Conservation (phyloP, 192 early-diverging fungal genomes). For the Backusella macrospora region DNA sequence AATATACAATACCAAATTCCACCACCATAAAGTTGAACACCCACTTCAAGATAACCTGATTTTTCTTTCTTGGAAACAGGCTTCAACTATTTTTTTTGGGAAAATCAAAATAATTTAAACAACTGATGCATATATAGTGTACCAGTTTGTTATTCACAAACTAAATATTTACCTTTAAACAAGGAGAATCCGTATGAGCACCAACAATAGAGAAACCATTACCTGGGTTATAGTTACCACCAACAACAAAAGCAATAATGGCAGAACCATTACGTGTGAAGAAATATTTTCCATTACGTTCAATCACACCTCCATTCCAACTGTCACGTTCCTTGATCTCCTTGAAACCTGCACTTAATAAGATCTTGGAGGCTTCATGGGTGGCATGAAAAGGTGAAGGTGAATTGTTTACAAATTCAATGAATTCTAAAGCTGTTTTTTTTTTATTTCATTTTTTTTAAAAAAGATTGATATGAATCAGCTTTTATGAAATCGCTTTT, state of each 20-base stretch:
- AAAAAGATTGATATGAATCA: background rate
- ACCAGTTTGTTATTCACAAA: background rate
- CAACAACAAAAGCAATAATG: constrained; percentile 92
- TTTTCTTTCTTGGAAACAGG: constrained; percentile 92
- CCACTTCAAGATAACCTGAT: constrained; percentile 87
- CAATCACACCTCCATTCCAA: constrained; percentile 70
- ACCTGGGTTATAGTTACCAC: constrained; percentile 80
- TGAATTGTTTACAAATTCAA: constrained; percentile 88
- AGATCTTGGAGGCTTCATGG: constrained; percentile 70
- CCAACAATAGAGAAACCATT: constrained; percentile 91
- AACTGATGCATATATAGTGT: background rate
- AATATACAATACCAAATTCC: constrained; percentile 72
- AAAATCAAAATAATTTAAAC: background rate
- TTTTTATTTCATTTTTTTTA: background rate
- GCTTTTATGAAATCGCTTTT: background rate
- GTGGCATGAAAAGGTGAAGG: constrained; percentile 98
- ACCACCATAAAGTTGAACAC: constrained; percentile 92
- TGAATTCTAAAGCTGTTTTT: constrained; percentile 59
- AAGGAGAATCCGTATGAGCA: constrained; percentile 97
- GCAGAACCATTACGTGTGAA: constrained; percentile 93
- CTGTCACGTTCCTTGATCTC: constrained; percentile 89
- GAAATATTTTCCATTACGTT: constrained; percentile 89
- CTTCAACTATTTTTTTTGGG: constrained; percentile 66
- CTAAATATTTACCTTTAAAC: constrained; percentile 72
- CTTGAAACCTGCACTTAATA: constrained; percentile 78